phyloP scores from a whole-genome alignment of 345 rosid species.

The Firmiana major region DNA sequence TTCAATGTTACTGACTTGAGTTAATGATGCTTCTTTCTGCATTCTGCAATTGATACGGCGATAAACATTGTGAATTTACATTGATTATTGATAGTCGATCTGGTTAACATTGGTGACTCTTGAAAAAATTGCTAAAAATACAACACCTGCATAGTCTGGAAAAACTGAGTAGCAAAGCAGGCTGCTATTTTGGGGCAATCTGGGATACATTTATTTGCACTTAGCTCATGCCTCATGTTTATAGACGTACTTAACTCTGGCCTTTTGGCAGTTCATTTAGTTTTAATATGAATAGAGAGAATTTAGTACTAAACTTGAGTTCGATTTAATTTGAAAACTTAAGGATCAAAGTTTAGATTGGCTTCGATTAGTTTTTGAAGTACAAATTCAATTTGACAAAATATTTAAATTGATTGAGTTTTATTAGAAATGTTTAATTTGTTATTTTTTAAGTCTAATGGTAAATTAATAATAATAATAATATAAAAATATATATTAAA shows the following conservation, averaged over 20 bases:
- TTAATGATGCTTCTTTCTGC: background rate
- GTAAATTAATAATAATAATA: too few relatives aligned
- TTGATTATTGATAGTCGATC: background rate
- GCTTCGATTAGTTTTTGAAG: too few relatives aligned
- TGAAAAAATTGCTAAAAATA: background rate
- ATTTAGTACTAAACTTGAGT: too few relatives aligned
- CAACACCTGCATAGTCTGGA: background rate
- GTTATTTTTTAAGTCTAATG: too few relatives aligned
- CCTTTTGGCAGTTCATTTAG: too few relatives aligned
- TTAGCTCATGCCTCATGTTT: background rate
- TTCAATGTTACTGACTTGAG: conserved; percentile 36
- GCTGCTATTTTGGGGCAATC: background rate
- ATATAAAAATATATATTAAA: too few relatives aligned
- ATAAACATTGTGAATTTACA: background rate
- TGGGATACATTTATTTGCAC: background rate
- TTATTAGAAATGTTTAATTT: too few relatives aligned
- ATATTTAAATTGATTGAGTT: too few relatives aligned
- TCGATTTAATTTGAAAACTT: too few relatives aligned
- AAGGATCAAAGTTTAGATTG: too few relatives aligned
- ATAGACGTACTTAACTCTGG: background rate
- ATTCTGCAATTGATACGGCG: background rate
- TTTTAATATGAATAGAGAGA: too few relatives aligned
- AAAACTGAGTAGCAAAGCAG: background rate
- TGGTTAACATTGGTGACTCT: background rate
- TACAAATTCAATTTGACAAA: too few relatives aligned